Evolutionary conservation across 1,284 basidiomycete genomes (phyloP).

Genomic region (Trichosporon sp.): DNA sequence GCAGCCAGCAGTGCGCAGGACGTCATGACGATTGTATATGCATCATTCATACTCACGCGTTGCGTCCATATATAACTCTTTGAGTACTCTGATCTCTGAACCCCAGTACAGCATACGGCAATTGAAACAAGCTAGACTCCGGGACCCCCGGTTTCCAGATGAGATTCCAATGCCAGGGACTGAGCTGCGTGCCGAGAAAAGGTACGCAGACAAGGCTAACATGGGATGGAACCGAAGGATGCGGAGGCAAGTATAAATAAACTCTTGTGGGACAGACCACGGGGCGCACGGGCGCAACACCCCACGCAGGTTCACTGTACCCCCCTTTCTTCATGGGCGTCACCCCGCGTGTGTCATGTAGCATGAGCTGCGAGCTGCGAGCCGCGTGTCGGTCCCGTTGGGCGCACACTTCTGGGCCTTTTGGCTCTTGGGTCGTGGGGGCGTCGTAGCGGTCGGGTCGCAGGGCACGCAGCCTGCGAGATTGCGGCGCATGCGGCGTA

Average conservation of each 20-base stretch:
- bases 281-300: not conserved
- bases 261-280: not conserved
- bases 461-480: not conserved
- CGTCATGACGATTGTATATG: not conserved
- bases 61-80: too few species aligned
- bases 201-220: not conserved
- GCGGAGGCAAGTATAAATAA: not conserved
- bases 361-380: not conserved
- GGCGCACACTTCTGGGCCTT: not conserved
- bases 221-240: not conserved
- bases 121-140: not conserved
- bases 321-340: not conserved
- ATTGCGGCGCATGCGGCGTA: slow-evolving; percentile 11
- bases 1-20: not conserved
- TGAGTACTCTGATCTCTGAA: too few species aligned
- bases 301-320: not conserved
- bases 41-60: not conserved
- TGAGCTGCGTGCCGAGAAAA: not conserved
- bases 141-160: not conserved
- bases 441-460: too few species aligned
- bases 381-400: too few species aligned
- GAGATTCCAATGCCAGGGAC: not conserved
- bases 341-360: slow-evolving; percentile 10
- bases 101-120: not conserved
- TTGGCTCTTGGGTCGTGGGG: not conserved